Conservation (phyloP, 2,329 filamentous ascomycete genomes). For the Fusarium sp. region DNA sequence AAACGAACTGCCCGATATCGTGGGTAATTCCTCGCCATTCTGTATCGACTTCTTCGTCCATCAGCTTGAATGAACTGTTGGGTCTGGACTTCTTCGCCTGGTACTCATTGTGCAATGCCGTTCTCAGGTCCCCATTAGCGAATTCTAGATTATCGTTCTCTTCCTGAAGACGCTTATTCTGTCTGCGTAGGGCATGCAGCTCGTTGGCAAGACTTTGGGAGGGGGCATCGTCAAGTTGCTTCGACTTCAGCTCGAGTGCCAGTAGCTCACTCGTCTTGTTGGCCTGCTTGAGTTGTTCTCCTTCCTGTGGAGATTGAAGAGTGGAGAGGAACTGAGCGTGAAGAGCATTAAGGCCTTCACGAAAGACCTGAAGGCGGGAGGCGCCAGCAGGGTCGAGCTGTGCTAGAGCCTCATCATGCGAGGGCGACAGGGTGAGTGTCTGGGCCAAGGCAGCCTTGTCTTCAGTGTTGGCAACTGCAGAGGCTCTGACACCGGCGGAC, state of each 20-base stretch:
- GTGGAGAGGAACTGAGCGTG: not conserved
- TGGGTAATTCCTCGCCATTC: slow-evolving; percentile 8
- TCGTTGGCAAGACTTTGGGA: not conserved
- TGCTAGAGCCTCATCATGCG: not conserved
- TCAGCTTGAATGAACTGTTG: slow-evolving; percentile 13
- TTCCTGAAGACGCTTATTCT: not conserved
- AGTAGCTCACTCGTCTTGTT: slow-evolving; percentile 3
- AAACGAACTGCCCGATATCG: slow-evolving; percentile 15
- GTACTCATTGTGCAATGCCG: not conserved
- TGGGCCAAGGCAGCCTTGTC: not conserved
- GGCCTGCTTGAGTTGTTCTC: not conserved
- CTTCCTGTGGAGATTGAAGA: not conserved
- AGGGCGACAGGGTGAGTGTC: not conserved
- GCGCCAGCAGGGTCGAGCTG: not conserved
- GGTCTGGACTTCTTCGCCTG: not conserved
- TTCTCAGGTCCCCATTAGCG: not conserved
- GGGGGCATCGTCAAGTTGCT: not conserved
- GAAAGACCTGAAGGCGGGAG: not conserved
- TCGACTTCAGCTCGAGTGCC: not conserved
- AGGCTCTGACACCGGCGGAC: not conserved
- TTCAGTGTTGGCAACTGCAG: not conserved
- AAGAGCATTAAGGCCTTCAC: not conserved
- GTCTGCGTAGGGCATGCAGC: not conserved
- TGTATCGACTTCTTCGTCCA: slow-evolving; percentile 6
- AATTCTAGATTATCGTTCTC: not conserved